Evolutionary conservation across 2,329 filamentous ascomycete genomes (phyloP), one percentile per base, ranked within the genome.

Genomic region (Hypoxylon sp.): DNA sequence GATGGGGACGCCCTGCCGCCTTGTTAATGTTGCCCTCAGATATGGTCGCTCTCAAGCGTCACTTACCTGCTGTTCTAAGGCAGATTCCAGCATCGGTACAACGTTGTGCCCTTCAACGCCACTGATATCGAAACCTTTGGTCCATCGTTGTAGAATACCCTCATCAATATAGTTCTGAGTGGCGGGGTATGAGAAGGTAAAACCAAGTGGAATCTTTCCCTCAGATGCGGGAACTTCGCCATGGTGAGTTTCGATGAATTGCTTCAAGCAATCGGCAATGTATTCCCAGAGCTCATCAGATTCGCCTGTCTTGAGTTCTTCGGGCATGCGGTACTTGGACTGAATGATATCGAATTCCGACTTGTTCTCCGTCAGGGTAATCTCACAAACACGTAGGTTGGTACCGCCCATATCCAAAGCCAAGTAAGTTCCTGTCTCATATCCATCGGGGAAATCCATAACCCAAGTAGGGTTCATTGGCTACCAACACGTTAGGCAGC

Each of bases 391-490:
- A 78, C 95, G 91, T 68, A 97, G 83, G 80, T 98, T 98, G 75
- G 95, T 98, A 74, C 95, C 95, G 62, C 95, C 95, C 91, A 98
- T 96, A 77, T 98, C 95, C 43, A 98, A 85, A 59, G 95, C 94
- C 39, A 98, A 84, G 78, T 90, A 97, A 12, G 91, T 96, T 66
- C 95, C 95, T 7, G 89, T 92, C 80, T 97, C 95, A 71, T 94
- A 80, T 70, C 95, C 95, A 76, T 91, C 91, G 21, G 95, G 95
- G 79, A 93, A 93, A 48, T 88, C 88, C 89, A 97, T 94, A 69
- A 96, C 94, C 95, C 95, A 97, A 60, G 94, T 97, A 63, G 95
- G 92, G 82, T 97, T 97, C 95, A 98, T 97, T 65, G 95, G 94
- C 93, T 97, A 73, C 47, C 29, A 12, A 11, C 25, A 43, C 32